Base-by-base conservation (phyloP, 805 yeast genomes). In the Kodamaea restingae region DNA sequence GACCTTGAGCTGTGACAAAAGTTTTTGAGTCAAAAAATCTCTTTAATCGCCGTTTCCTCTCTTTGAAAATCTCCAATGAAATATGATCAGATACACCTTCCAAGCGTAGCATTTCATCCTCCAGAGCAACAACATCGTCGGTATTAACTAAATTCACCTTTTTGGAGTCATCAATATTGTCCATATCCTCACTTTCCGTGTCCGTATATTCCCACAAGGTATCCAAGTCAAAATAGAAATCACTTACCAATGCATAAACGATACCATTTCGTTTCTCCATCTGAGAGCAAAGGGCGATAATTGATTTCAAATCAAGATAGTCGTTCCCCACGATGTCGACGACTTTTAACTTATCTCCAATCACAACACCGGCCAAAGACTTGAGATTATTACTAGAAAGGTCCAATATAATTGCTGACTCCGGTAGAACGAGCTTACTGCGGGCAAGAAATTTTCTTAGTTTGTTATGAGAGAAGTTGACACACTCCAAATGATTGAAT, bases 1-100 rank as follows among this genome's bases (percentile, higher is more conserved):
- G n/a, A n/a, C n/a, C n/a, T n/a, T n/a, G n/a, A n/a, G n/a, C 76
- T 84, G 84, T 84, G 84, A 84, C 74, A 75, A 75, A 84, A 78
- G 82, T 84, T 78, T 29, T 36, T 17, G 25, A 29, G 29, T 43
- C 28, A 7, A 25, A 5, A 12, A 7, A 25, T 11, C 12, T 9
- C 12, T 11, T 9, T n/a, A 7, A 25, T 5, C 28, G 28, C 14
- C n/a, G 12, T 7, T 8, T 25, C 28, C n/a, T 25, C 12, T 25
- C 28, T n/a, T n/a, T n/a, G n/a, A n/a, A n/a, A n/a, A n/a, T n/a
- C n/a, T n/a, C n/a, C n/a, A n/a, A n/a, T n/a, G n/a, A n/a, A n/a
- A n/a, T n/a, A n/a, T n/a, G n/a, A n/a, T n/a, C n/a, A n/a, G n/a
- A n/a, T n/a, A n/a, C n/a, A n/a, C n/a, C n/a, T n/a, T n/a, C n/a